Percentiles rank a stretch among this genome's conserved stretches.
Conservation (phyloP, 2,329 filamentous ascomycete species). For the Samsoniella hepiali region DNA sequence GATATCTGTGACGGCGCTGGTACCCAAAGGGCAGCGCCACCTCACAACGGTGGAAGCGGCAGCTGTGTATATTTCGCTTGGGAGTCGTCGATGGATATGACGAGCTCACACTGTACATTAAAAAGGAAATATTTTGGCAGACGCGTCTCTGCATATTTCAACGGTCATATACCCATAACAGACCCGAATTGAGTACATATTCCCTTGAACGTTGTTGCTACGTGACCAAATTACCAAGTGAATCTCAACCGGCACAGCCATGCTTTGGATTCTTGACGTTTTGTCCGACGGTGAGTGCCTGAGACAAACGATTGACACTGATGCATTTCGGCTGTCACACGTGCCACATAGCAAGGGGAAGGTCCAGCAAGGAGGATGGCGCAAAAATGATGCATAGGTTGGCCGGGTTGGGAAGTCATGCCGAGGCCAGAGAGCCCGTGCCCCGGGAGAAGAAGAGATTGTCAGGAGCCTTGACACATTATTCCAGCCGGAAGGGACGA, state of each 20-base stretch:
- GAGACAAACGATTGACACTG: conserved; percentile 4
- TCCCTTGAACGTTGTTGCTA: background rate
- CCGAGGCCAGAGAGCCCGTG: background rate
- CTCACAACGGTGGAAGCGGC: background rate
- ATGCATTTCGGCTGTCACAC: conserved; percentile 11
- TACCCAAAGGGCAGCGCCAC: conserved; percentile 18
- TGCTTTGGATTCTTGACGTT: background rate
- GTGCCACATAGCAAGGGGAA: conserved; percentile 3
- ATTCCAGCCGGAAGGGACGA: conserved; percentile 3
- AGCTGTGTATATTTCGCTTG: conserved; percentile 13
- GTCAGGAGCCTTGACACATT: background rate
- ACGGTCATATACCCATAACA: conserved; percentile 17
- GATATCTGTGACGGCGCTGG: conserved; percentile 12
- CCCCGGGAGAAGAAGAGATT: background rate
- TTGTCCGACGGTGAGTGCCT: background rate
- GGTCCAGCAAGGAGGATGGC: background rate
- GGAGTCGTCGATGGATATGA: background rate
- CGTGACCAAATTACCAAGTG: background rate
- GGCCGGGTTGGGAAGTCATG: background rate
- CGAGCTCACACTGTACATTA: conserved; percentile 15
- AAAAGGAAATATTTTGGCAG: conserved; percentile 6
- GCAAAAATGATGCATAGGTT: background rate
- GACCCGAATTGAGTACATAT: conserved; percentile 14
- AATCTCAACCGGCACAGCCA: background rate
- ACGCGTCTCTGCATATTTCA: conserved; percentile 2